Percentiles rank a stretch among this genome's conserved stretches.
Conservation (phyloP, 805 yeast species). For the Priceomyces fermenticarens region DNA sequence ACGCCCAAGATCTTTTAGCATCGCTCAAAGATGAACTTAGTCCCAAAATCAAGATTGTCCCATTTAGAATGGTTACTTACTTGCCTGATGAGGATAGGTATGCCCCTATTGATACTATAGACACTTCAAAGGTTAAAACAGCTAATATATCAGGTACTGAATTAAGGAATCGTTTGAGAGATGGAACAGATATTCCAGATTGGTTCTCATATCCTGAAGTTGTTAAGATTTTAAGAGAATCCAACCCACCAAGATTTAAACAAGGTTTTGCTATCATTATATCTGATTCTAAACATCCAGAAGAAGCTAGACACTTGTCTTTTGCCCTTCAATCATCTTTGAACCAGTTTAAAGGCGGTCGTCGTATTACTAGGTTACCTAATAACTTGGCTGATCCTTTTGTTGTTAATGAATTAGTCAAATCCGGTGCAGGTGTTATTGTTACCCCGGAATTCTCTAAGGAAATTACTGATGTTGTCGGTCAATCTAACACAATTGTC, state of each 20-base stretch:
- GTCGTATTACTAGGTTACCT: constrained; percentile 64
- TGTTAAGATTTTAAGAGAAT: constrained; percentile 82
- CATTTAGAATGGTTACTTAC: constrained; percentile 95
- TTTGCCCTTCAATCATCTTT: constrained; percentile 86
- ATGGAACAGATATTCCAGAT: constrained; percentile 86
- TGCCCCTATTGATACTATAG: constrained; percentile 91
- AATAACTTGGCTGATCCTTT: constrained; percentile 42
- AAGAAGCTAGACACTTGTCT: constrained; percentile 48
- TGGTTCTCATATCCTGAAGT: constrained; percentile 99
- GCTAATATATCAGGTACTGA: constrained; percentile 94
- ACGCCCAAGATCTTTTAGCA: constrained; percentile 88
- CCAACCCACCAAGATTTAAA: constrained; percentile 84
- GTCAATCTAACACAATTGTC: constrained; percentile 54
- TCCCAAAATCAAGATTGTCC: constrained; percentile 73
- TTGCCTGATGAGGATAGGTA: constrained; percentile 93
- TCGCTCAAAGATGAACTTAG: constrained; percentile 72
- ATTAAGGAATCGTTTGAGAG: constrained; percentile 80
- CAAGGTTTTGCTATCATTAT: constrained; percentile 83
- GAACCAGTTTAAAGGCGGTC: constrained; percentile 83
- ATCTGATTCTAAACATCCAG: constrained; percentile 54
- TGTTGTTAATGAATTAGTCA: constrained; percentile 70
- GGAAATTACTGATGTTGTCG: constrained; percentile 56
- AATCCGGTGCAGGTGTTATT: constrained; percentile 92
- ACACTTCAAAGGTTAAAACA: constrained; percentile 67
- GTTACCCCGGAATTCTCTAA: constrained; percentile 49